Base-by-base conservation (phyloP, 768 basidiomycete species). In the Steccherinum ochraceum region DNA sequence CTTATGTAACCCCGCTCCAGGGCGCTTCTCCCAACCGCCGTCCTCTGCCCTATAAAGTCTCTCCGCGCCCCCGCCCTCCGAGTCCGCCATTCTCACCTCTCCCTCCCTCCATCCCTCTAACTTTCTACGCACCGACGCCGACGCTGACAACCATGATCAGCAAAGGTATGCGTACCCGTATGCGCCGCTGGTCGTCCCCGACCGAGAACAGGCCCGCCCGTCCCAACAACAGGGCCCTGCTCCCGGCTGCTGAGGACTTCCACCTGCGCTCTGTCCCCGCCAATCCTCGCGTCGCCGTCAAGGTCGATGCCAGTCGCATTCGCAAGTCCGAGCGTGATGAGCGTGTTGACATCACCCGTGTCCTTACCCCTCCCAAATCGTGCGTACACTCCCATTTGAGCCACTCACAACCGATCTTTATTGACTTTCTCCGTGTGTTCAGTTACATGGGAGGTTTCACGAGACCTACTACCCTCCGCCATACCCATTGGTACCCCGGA, bases 281-380 rank as follows among this genome's bases (percentile, higher is more conserved):
- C 7, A 7, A 7, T 35, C 7, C 7, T 7, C 7, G 7, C 7
- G 30, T 7, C 7, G 30, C 30, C 30, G 16, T 16, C 16, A 16
- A 7, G 7, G 21, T 54, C 30, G 43, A 40, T 18, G 40, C 40
- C 13, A 20, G 53, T 7, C 49, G 53, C 5, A 48, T 55, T 27
- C 24, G 23, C 35, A 75, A 74, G 62, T 70, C 72, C 1, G 73
- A 75, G 52, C 66, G 71, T 30, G 72, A 73, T 48, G 73, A 74
- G 59, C 66, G 69, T 39, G 66, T 68, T 54, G 67, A 70, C 49
- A 57, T 75, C 19, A 67, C 68, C 19, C 54, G 51, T n/a, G 56
- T 61, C 2, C 45, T 75, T 20, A 72, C 69, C 1, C 66, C 64
- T 5, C 63, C 63, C 30, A 70, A 68, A 56, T 67, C 64, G 72